phyloP scores from a whole-genome alignment of 1,139 yeast genomes.

The Debaryomyces nepalensis region DNA sequence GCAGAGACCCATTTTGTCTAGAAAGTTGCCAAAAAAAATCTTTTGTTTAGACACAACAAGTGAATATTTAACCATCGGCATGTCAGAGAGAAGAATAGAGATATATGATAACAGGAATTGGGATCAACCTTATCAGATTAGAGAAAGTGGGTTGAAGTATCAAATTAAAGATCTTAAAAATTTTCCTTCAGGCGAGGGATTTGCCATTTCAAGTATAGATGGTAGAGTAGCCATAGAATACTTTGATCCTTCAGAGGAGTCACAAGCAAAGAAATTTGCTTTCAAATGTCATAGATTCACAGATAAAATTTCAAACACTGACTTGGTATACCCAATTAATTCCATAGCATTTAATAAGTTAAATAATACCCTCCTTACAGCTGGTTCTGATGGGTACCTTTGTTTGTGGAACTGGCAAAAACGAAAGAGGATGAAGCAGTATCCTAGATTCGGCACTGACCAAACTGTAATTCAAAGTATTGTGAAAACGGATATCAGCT shows the following conservation, averaged over 20 bases:
- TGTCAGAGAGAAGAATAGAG: conserved; percentile 57
- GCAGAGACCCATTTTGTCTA: conserved; percentile 18
- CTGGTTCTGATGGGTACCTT: conserved; percentile 78
- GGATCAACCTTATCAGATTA: conserved; percentile 48
- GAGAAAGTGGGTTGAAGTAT: conserved; percentile 75
- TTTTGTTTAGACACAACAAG: conserved; percentile 64
- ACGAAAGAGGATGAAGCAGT: conserved; percentile 64
- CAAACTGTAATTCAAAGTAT: conserved; percentile 37
- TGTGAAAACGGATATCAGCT: conserved; percentile 50
- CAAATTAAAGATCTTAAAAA: conserved; percentile 68
- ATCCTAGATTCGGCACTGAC: conserved; percentile 44
- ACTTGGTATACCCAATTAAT: conserved; percentile 78
- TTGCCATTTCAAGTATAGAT: conserved; percentile 80
- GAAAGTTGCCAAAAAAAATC: conserved; percentile 55
- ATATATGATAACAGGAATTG: conserved; percentile 60
- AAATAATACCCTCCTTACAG: conserved; percentile 63
- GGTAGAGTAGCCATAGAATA: conserved; percentile 87
- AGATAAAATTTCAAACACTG: conserved; percentile 50
- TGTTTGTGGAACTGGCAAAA: conserved; percentile 78
- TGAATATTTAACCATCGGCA: conserved; percentile 56
- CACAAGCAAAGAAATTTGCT: conserved; percentile 64
- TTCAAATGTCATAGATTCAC: conserved; percentile 77
- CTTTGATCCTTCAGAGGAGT: conserved; percentile 55
- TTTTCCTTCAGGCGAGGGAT: conserved; percentile 63
- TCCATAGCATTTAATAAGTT: conserved; percentile 59